Conservation (phyloP, 768 basidiomycete species). For the Hortiboletus flavorubellus region DNA sequence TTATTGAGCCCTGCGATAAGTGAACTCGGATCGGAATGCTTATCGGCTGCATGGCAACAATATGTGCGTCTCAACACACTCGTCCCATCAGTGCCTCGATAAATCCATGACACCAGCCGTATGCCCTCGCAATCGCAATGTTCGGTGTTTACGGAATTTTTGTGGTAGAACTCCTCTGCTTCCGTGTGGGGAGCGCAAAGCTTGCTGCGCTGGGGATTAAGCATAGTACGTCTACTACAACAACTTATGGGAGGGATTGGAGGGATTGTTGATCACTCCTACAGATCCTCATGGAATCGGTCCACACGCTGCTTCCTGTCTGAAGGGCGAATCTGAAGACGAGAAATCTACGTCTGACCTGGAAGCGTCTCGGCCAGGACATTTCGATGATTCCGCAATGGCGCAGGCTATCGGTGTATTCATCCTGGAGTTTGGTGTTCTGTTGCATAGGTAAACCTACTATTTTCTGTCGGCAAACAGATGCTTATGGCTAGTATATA, state of each 20-base stretch:
- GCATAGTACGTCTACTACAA: slow-evolving; percentile 44
- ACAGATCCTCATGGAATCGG: slow-evolving; percentile 59
- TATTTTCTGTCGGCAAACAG: neutral
- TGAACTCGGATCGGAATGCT: slow-evolving; percentile 67
- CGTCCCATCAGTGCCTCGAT: neutral
- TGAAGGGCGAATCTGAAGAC: slow-evolving; percentile 39
- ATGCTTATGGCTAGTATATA: slow-evolving; percentile 23
- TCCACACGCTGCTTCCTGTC: slow-evolving; percentile 67
- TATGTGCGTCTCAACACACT: slow-evolving; percentile 52
- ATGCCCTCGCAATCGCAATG: slow-evolving; percentile 77
- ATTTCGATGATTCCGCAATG: slow-evolving; percentile 40
- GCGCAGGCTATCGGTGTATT: slow-evolving; percentile 85
- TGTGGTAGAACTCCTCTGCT: slow-evolving; percentile 79
- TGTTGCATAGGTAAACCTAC: slow-evolving; percentile 64
- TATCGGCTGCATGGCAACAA: slow-evolving; percentile 61
- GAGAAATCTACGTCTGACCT: slow-evolving; percentile 24
- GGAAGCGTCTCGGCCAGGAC: slow-evolving; percentile 18
- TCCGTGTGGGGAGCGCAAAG: slow-evolving; percentile 79
- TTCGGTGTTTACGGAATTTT: slow-evolving; percentile 82
- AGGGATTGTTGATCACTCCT: neutral
- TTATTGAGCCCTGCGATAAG: slow-evolving; percentile 73
- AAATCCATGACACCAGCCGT: slow-evolving; percentile 52
- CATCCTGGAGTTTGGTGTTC: slow-evolving; percentile 92
- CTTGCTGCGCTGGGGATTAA: slow-evolving; percentile 61
- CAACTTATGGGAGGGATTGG: neutral